Conservation (phyloP, 129 eudicot species). For the Centella asiatica region DNA sequence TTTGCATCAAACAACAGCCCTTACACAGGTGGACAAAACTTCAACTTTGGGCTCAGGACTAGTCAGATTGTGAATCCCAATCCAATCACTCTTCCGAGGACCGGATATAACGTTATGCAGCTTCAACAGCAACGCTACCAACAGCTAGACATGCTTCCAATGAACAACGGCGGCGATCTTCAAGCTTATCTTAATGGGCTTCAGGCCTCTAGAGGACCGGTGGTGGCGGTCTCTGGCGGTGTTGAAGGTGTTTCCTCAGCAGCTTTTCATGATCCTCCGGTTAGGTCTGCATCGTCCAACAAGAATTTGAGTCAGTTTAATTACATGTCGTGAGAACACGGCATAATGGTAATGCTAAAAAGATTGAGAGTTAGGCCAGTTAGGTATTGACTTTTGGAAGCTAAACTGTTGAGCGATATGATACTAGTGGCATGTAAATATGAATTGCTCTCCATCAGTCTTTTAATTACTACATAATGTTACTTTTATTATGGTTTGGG, state of each 20-base stretch:
- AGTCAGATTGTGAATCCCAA: background rate
- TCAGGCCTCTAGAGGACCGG: constrained; percentile 3
- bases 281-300: background rate
- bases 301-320: background rate
- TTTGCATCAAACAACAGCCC: constrained; percentile 7
- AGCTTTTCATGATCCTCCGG: no score
- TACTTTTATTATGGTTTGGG: background rate
- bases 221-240: background rate
- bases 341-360: no score
- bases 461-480: no score
- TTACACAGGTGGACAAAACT: constrained; percentile 2
- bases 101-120: constrained; percentile 18
- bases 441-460: background rate
- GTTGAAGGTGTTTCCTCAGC: background rate
- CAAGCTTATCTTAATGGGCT: constrained; percentile 16
- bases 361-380: no score
- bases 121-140: constrained; percentile 16
- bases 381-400: background rate
- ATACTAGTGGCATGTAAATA: background rate
- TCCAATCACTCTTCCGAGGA: background rate
- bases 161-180: constrained; percentile 5
- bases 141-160: constrained; percentile 14
- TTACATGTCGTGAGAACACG: background rate
- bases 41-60: constrained; percentile 19
- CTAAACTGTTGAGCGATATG: background rate